Evolutionary conservation across 140 eudicot genomes (phyloP), one percentile per base, ranked within the genome.

Genomic region (Stevia rebaudiana): DNA sequence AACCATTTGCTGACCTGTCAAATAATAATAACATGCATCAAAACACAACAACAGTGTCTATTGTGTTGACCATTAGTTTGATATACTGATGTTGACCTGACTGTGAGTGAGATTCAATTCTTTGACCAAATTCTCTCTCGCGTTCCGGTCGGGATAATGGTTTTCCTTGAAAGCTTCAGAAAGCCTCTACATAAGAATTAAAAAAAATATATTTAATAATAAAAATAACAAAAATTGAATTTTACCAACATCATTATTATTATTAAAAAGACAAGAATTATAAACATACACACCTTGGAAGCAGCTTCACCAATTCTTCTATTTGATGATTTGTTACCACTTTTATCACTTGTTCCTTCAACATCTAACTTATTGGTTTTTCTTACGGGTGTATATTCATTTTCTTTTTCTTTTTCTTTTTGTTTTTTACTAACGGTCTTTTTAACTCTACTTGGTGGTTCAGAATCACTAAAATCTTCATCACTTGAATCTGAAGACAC

Each of bases 1-100:
- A 91, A 91, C 98, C 98, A 91, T 71, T 87, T 91, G 61, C 36
- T 60, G 3, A 91, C 86, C 98, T 90, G 86, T 58, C 24, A 9
- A 58, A 60, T 40, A 54, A 56, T 56, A 30, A 56, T 10, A 56
- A 51, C 21, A 51, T 30, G 24, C 63, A 8, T 56, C 33, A 53
- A 41, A 23, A 78, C 22, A 55, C 4, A 31, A 63, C 7, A 6
- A 25, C 35, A 18, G 30, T 6, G 39, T 50, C 6, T 41, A 50
- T 3, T 36, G 25, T 50, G 39, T 57, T 63, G 16, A 11, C 37
- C 17, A 40, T 31, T 68, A 56, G 23, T 23, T 1, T 36, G 21
- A 28, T 28, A 4, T 28, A 28, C 33, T 28, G 33, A 15, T 41
- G 70, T 16, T 40, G 11, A 83, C 97, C 94, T 84, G 94, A 59